Base-by-base conservation (phyloP, 345 rosid genomes). In the Luvunga scandens region DNA sequence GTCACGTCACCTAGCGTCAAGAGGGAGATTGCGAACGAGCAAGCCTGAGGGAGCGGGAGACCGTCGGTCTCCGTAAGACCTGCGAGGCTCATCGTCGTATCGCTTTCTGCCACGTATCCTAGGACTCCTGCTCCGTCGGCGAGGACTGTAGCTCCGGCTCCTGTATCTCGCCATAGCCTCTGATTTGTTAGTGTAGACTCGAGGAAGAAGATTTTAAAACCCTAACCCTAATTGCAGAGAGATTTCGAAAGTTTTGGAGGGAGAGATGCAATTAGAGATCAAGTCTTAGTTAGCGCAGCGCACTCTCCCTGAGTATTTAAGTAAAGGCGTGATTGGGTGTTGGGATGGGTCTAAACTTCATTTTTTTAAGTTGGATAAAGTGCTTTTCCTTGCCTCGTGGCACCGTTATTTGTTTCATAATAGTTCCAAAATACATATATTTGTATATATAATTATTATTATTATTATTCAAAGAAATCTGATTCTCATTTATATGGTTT, bases 21-120 rank as follows among this genome's bases (percentile, higher is more conserved):
- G 98, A 67, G 98, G 97, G 31, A 95, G 98, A 79, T 95, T 95
- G 73, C 98, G 98, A 78, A 93, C 83, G 80, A 95, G 97, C 77
- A 95, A 86, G 74, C 98, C 98, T 19, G 97, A 90, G n/a, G 97
- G 97, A 69, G 88, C 90, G 45, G 95, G 89, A 4, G 95, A 93
- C 30, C 94, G 95, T 69, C 90, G 94, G 85, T 90, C 96, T 0
- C 96, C 81, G 78, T 86, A 76, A 78, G 92, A 89, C n/a, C 84
- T 84, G 66, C 80, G 81, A 53, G 88, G 90, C 74, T 87, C 88
- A 28, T 89, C 95, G 48, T 93, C 98, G 81, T 89, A 83, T 30
- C 82, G 86, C 83, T 80, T 87, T 48, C 92, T 86, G 50, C 87
- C 83, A 24, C 94, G 93, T 1, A 91, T 83, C 14, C 89, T 93